These are phyloP conservation scores for Phanerodontia chrysosporium DNA, from an alignment of 768 basidiomycete genomes.

Conservation along the genomic window DNA sequence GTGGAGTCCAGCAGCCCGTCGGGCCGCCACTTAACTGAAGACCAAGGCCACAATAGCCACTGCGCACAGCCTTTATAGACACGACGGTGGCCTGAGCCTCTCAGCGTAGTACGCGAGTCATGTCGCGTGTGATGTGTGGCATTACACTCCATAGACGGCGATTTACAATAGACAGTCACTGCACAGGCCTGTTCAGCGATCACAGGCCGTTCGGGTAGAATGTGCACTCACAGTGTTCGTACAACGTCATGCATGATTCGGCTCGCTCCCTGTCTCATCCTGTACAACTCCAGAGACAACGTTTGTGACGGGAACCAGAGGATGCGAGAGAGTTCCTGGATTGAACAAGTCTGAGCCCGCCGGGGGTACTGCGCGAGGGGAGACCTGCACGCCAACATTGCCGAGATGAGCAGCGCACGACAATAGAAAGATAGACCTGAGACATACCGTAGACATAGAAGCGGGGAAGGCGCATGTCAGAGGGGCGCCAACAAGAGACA, in stretches of 20 bases:
- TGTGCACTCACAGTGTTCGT: neutral
- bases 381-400: neutral
- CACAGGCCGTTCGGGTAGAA: neutral
- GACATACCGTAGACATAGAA: neutral
- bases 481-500: neutral
- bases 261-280: neutral
- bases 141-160: neutral
- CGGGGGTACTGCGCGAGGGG: neutral
- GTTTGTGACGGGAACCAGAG: neutral
- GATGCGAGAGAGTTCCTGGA: neutral
- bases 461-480: neutral
- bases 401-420: neutral
- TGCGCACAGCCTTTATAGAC: neutral
- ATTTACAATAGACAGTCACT: neutral
- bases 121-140: neutral
- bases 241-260: neutral
- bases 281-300: neutral
- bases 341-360: slow-evolving; percentile 5
- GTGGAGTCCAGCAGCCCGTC: neutral
- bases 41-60: slow-evolving; percentile 8
- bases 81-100: neutral
- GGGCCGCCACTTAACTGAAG: neutral
- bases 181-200: neutral
- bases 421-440: neutral
- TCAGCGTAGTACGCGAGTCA: too few relatives aligned